Evolutionary conservation across 352 stramenopile genomes (phyloP).

Genomic region (Blastocystis sp.): DNA sequence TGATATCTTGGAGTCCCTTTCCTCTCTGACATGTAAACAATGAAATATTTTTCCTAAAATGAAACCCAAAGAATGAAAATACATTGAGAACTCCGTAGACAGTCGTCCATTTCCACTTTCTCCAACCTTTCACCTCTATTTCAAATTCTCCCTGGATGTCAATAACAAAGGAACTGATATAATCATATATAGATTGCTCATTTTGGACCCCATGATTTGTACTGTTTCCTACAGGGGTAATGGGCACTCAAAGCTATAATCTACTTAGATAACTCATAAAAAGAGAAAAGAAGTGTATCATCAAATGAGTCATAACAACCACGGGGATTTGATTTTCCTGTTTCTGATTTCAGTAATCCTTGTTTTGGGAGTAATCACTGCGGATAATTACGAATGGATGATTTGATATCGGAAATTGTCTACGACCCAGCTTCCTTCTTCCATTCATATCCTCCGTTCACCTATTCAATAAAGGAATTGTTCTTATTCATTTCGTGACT

Average conservation of each 20-base stretch:
- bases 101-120: neutral
- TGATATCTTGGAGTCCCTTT: neutral
- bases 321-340: neutral
- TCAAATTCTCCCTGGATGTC: conserved; percentile 6
- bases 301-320: neutral
- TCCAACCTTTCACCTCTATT: conserved; percentile 12
- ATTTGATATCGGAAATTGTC: neutral
- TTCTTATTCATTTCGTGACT: neutral
- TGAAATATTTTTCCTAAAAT: conserved; percentile 32
- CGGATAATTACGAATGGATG: neutral
- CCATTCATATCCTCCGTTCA: neutral
- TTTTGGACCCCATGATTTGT: neutral
- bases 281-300: neutral
- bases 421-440: neutral
- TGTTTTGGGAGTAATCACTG: no score
- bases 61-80: neutral
- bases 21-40: neutral
- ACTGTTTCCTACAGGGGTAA: neutral
- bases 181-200: neutral
- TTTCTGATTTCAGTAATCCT: no score
- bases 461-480: neutral
- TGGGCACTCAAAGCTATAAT: neutral
- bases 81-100: conserved; percentile 6
- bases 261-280: neutral
- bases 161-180: neutral